These are phyloP conservation scores for Prunus mongolica DNA, from an alignment of 306 rosid species.

Conservation along the genomic window DNA sequence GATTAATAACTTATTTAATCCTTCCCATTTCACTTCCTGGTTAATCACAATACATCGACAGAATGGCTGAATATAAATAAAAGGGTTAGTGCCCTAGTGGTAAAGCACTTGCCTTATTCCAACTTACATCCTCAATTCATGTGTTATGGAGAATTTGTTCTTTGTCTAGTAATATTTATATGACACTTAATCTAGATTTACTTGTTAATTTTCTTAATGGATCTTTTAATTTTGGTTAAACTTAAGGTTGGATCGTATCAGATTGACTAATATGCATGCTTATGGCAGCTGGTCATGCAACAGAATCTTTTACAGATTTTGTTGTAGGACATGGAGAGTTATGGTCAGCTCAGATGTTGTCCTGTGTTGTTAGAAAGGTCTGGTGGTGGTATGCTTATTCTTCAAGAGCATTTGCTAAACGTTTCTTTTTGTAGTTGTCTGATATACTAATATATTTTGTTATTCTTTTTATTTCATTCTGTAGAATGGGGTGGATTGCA, in stretches of 20 bases:
- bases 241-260: conserved; percentile 12
- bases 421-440: conserved; percentile 7
- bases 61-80: neutral
- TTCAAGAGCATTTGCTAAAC: conserved; percentile 12
- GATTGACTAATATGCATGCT: conserved; percentile 30
- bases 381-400: conserved; percentile 17
- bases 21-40: neutral
- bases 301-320: conserved; percentile 93
- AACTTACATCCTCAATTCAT: neutral
- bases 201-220: neutral
- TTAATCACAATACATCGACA: neutral
- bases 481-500: conserved; percentile 78
- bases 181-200: neutral
- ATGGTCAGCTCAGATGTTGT: conserved; percentile 94
- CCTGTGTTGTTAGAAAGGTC: conserved; percentile 74
- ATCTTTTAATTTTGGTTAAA: conserved; percentile 5
- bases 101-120: neutral
- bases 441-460: conserved; percentile 17
- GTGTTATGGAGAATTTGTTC: neutral
- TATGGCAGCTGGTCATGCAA: conserved; percentile 95
- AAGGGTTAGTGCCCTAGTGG: neutral
- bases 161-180: neutral
- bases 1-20: neutral
- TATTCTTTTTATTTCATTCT: conserved; percentile 18
- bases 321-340: conserved; percentile 99